Base-by-base conservation (phyloP, 2,329 filamentous ascomycete genomes). In the Lecanosticta acicola region DNA sequence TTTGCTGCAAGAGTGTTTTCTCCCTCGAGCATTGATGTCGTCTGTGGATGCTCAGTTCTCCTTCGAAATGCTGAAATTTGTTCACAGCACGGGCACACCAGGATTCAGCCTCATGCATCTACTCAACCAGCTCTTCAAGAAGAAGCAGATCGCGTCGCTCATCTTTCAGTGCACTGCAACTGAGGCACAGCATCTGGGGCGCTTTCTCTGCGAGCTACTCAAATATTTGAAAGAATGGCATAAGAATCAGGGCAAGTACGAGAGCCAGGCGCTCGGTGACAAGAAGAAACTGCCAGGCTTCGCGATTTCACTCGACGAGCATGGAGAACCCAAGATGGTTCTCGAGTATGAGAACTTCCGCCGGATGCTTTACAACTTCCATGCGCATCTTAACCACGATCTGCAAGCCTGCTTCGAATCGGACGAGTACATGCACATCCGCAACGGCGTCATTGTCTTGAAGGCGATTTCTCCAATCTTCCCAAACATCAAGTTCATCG, bases 391-490 rank as follows among this genome's bases (percentile, higher is more conserved):
- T 35, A 85, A 85, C 58, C 79, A 73, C 40, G 87, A 91, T 2
- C 72, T 98, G 44, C 90, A 89, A 63, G 78, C 78, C 32, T 96
- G 91, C 63, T 75, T 98, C 38, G 80, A 81, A 14, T 84, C 84
- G 20, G 82, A 80, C 24, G 91, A 97, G 67, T 98, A 93, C 79
- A 96, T 96, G 85, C 90, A 96, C 66, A 94, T 97, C 63, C 83
- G 91, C 45, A 98, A 98, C 64, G 88, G 89, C 36, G 94, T 97
- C 56, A 93, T 85, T 47, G 77, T 97, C 3, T 74, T 98, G 48
- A 94, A 93, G 63, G 78, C 80, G 9, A 76, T 95, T 39, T 78
- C 87, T 18, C 81, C 88, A 41, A 78, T 82, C 59, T 98, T 95
- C 74, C 94, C 93, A 3, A 84, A 83, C 13, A 80, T 97, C 47